phyloP scores from a whole-genome alignment of 768 basidiomycete species.

The Amanita molliuscula region DNA sequence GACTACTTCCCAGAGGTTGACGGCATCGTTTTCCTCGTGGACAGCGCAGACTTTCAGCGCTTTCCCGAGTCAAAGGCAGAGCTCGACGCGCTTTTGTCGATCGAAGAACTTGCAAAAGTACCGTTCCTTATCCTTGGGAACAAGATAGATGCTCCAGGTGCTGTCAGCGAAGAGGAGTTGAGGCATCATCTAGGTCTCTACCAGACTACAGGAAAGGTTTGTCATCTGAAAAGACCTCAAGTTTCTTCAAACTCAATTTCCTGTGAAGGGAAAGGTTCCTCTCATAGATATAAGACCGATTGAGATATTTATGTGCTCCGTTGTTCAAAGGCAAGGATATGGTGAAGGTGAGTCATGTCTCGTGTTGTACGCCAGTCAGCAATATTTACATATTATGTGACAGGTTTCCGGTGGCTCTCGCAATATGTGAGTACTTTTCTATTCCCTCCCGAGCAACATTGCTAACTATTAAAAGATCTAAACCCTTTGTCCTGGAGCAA shows the following conservation, averaged over 20 bases:
- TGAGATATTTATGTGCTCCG: constrained; percentile 99
- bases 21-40: constrained; percentile 96
- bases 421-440: constrained; percentile 72
- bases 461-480: constrained; percentile 3
- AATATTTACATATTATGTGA: constrained; percentile 7
- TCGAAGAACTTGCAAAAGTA: constrained; percentile 91
- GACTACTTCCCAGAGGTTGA: constrained; percentile 99
- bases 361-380: neutral
- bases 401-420: constrained; percentile 91
- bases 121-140: constrained; percentile 98
- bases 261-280: constrained; percentile 83
- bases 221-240: constrained; percentile 9
- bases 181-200: constrained; percentile 92
- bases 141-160: constrained; percentile 98
- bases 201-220: constrained; percentile 98
- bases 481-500: neutral
- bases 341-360: constrained; percentile 65
- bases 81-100: constrained; percentile 89
- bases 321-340: constrained; percentile 97
- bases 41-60: constrained; percentile 93
- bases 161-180: constrained; percentile 95
- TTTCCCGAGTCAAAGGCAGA: constrained; percentile 96
- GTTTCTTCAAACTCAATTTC: neutral
- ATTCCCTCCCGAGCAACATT: neutral
- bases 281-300: constrained; percentile 96